Conservation (phyloP, 495 filamentous ascomycete species). For the Cenococcum geophilum region DNA sequence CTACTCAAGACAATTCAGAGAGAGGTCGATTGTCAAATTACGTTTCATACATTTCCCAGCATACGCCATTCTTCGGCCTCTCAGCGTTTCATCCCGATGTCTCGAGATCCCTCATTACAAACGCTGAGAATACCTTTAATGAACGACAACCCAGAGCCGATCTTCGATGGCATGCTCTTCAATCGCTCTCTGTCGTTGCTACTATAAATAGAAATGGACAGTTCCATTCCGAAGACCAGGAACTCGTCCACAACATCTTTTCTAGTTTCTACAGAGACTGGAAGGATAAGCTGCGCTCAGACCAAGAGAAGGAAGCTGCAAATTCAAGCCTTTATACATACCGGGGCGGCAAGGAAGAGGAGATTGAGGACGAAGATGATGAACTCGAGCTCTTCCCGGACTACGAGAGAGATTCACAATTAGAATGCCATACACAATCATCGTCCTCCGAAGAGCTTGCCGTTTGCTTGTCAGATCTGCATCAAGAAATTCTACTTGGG, state of each 20-base stretch:
- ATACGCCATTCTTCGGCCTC: slow-evolving; percentile 25
- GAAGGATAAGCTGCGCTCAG: slow-evolving; percentile 64
- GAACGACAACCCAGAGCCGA: slow-evolving; percentile 12
- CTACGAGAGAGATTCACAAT: slow-evolving; percentile 49
- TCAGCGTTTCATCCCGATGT: neutral
- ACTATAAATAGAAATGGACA: neutral
- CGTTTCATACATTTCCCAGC: slow-evolving; percentile 10
- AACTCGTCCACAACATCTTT: slow-evolving; percentile 37
- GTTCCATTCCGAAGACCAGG: neutral
- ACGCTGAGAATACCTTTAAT: slow-evolving; percentile 9
- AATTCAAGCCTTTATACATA: slow-evolving; percentile 76
- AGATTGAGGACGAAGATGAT: slow-evolving; percentile 70
- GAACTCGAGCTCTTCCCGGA: slow-evolving; percentile 75
- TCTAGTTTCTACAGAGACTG: slow-evolving; percentile 72
- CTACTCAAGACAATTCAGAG: slow-evolving; percentile 24
- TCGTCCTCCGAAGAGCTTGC: slow-evolving; percentile 43
- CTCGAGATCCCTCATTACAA: slow-evolving; percentile 4
- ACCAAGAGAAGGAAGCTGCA: slow-evolving; percentile 63
- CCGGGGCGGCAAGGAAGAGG: slow-evolving; percentile 63
- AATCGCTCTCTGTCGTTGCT: slow-evolving; percentile 4
- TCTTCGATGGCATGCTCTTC: slow-evolving; percentile 27
- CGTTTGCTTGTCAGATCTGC: slow-evolving; percentile 47
- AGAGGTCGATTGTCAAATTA: neutral
- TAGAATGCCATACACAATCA: slow-evolving; percentile 28
- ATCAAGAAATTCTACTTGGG: slow-evolving; percentile 46